Percentiles rank a stretch among this genome's conserved stretches.
These are phyloP conservation scores for Ascocoryne sarcoides DNA, from an alignment of 2,329 filamentous ascomycete genomes.

Conservation along the genomic window DNA sequence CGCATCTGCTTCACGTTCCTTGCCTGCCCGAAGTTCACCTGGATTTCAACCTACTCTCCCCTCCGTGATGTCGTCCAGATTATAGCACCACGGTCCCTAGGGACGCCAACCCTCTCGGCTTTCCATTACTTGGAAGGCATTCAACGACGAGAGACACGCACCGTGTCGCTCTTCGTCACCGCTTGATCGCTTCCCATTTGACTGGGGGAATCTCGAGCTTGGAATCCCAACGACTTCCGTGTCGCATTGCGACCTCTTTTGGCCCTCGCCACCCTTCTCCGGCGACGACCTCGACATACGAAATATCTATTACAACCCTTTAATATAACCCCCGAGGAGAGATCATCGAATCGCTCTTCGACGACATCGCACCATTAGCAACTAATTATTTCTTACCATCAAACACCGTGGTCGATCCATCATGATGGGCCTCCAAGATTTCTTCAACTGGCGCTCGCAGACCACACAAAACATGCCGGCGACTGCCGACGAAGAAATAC, in stretches of 20 bases:
- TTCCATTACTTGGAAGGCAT: neutral
- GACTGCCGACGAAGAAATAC: conserved; percentile 52
- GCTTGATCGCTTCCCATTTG: neutral
- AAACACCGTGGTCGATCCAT: too few species aligned
- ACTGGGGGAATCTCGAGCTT: neutral
- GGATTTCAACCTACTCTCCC: neutral
- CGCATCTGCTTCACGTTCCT: neutral
- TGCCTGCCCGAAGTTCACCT: conserved; percentile 2
- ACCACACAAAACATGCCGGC: conserved; percentile 28
- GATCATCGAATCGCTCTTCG: too few species aligned
- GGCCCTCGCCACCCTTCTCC: neutral
- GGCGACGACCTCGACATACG: neutral
- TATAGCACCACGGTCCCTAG: conserved; percentile 3
- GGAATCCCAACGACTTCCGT: neutral
- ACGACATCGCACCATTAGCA: too few species aligned
- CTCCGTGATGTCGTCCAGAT: conserved; percentile 3
- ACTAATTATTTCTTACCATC: too few species aligned
- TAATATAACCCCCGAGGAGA: conserved; percentile 1
- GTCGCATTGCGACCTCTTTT: neutral
- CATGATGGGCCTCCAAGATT: conserved; percentile 27
- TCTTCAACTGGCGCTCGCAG: conserved; percentile 39
- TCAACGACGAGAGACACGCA: neutral
- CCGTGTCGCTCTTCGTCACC: neutral
- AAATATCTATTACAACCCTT: neutral
- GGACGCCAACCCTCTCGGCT: neutral